Evolutionary conservation across 2,329 filamentous ascomycete genomes (phyloP), one percentile per base, ranked within the genome.

Genomic region (Fusarium napiforme): DNA sequence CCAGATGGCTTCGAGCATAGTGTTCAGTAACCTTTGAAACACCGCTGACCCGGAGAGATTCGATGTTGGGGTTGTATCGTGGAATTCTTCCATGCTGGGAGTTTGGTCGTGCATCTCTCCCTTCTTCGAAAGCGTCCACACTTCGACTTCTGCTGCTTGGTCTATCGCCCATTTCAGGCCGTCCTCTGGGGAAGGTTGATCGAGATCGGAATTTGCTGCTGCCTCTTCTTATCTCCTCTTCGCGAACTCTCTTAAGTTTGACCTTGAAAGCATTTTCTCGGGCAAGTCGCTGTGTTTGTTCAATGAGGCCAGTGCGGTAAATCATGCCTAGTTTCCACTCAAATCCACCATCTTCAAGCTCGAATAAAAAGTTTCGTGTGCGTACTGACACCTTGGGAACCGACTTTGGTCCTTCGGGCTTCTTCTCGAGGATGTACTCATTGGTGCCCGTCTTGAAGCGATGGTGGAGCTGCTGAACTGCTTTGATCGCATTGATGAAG

Each of bases 281-380:
- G 9, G 96, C 95, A 61, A 97, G 85, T 26, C 96, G 90, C 81
- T 98, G 96, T 79, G 92, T 92, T 82, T 98, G 96, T 81, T 99
- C 96, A 62, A 95, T 86, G 26, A 96, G 87, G 1, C 97, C 96
- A 50, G 94, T 90, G 37, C 96, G 91, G 81, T 98, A 99, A 58
- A 99, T 99, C 79, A 95, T 91, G 21, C 95, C 94, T 15, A 99
- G 86, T 80, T 98, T 98, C 93, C 95, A 99, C 81, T 99, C 96
- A 78, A 99, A 99, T 0, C 94, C 92, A 56, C 96, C 96, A 80
- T 99, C 96, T 82, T 99, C 96, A 40, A 99, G 87, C 79, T 98
- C 96, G 67, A 99, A 96, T 5, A 97, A 84, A 30, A 99, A 86
- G 9, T 93, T 93, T 76, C 93, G 93, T 61, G 92, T 93, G 58